Evolutionary conservation across 202 grass and related monocot species (phyloP).

Genomic region (Musa balbisiana): DNA sequence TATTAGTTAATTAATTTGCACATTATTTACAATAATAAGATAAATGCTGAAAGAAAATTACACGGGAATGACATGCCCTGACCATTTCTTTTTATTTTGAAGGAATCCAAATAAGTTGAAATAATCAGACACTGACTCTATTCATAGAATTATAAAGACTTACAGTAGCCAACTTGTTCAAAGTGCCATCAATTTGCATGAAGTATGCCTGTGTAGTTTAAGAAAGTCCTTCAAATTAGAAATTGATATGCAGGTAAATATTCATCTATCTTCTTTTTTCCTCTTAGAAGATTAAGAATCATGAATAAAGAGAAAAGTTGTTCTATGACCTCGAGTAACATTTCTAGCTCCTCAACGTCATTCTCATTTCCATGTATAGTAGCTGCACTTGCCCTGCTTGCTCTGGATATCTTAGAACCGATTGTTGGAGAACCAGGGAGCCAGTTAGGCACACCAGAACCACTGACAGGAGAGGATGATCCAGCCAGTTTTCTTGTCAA

Average conservation of each 20-base stretch:
- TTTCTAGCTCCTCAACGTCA: constrained; percentile 90
- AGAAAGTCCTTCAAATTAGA: neutral
- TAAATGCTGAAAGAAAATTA: neutral
- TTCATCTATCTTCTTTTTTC: neutral
- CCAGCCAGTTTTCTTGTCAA: constrained; percentile 93
- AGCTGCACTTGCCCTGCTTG: constrained; percentile 77
- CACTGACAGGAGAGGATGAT: constrained; percentile 69
- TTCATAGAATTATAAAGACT: constrained; percentile 19
- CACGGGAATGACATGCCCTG: neutral
- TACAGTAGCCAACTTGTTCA: constrained; percentile 95
- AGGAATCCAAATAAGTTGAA: neutral
- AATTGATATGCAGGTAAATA: neutral
- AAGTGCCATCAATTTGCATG: constrained; percentile 99
- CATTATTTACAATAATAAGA: neutral
- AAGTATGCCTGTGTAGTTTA: constrained; percentile 85
- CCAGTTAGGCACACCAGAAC: constrained; percentile 80
- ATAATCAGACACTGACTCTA: neutral
- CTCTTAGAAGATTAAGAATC: neutral
- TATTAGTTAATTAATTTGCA: neutral
- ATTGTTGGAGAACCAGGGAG: constrained; percentile 81
- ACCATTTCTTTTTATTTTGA: neutral
- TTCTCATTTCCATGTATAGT: constrained; percentile 92
- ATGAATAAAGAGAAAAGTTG: constrained; percentile 19
- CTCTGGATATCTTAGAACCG: constrained; percentile 92
- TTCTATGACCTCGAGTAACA: constrained; percentile 58